Evolutionary conservation across 306 rosid genomes (phyloP).

Genomic region (Prunus salicina): DNA sequence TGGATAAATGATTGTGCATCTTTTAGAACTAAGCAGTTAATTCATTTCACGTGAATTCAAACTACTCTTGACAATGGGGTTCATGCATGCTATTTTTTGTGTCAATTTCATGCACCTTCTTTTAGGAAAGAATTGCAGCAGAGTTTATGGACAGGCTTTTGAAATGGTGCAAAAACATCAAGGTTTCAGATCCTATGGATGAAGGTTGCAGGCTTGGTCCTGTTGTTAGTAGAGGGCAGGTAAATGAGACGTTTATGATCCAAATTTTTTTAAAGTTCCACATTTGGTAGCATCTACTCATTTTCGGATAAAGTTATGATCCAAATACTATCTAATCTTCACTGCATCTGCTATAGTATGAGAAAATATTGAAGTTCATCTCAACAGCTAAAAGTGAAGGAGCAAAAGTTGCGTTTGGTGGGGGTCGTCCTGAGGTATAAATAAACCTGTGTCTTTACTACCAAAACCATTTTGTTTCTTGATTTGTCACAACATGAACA

Average conservation of each 20-base stretch:
- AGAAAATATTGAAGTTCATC: slow-evolving; percentile 70
- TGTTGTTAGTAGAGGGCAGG: slow-evolving; percentile 84
- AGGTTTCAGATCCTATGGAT: slow-evolving; percentile 87
- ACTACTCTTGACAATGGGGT: no score
- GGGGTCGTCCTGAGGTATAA: slow-evolving; percentile 83
- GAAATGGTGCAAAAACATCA: slow-evolving; percentile 73
- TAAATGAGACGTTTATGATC: background rate
- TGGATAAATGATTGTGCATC: background rate
- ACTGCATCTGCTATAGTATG: slow-evolving; percentile 54
- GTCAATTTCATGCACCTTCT: background rate
- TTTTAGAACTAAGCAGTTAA: background rate
- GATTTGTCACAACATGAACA: slow-evolving; percentile 7
- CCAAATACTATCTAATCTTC: slow-evolving; percentile 22
- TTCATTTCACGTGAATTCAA: no score
- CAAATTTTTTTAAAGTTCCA: no score
- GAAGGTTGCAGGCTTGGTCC: slow-evolving; percentile 98
- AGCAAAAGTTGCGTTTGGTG: slow-evolving; percentile 75
- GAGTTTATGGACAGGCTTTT: slow-evolving; percentile 66
- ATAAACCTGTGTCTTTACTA: background rate
- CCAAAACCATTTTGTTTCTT: background rate
- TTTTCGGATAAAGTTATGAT: background rate
- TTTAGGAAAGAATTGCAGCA: slow-evolving; percentile 81
- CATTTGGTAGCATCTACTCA: no score
- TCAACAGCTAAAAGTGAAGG: slow-evolving; percentile 81
- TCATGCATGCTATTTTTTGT: no score